Evolutionary conservation across 2,329 filamentous ascomycete species (phyloP).

Genomic region (Lasiodiplodia gonubiensis): DNA sequence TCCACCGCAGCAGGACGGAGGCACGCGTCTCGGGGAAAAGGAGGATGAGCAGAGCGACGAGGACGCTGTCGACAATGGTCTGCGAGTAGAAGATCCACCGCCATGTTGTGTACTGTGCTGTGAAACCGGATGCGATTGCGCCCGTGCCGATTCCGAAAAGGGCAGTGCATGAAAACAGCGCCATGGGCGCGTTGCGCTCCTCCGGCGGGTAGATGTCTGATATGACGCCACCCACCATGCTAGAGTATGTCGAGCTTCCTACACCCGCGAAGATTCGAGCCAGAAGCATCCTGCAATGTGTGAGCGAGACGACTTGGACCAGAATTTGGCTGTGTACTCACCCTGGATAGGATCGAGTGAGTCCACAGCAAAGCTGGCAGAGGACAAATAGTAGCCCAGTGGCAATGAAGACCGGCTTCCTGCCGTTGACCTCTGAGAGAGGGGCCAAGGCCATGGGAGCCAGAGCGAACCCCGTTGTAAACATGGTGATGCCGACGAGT

Average conservation of each 20-base stretch:
- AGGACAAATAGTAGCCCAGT: slow-evolving; percentile 76
- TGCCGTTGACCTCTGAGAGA: slow-evolving; percentile 84
- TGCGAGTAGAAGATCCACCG: slow-evolving; percentile 92
- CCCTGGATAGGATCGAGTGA: slow-evolving; percentile 71
- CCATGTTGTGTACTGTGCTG: slow-evolving; percentile 72
- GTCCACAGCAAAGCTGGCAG: slow-evolving; percentile 74
- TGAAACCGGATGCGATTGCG: slow-evolving; percentile 72
- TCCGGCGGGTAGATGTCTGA: slow-evolving; percentile 81
- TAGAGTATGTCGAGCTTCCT: slow-evolving; percentile 78
- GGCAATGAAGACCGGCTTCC: slow-evolving; percentile 78
- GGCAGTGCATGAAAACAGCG: slow-evolving; percentile 79
- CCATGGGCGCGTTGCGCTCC: slow-evolving; percentile 86
- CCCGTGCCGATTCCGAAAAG: slow-evolving; percentile 80
- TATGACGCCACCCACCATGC: slow-evolving; percentile 90
- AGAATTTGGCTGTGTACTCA: neutral
- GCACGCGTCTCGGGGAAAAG: slow-evolving; percentile 84
- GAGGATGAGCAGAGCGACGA: slow-evolving; percentile 68
- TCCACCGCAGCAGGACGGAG: slow-evolving; percentile 76
- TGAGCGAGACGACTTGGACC: neutral
- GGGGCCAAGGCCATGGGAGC: slow-evolving; percentile 89
- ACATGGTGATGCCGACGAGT: slow-evolving; percentile 78
- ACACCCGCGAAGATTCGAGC: slow-evolving; percentile 77
- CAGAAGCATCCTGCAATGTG: slow-evolving; percentile 65
- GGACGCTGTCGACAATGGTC: slow-evolving; percentile 68
- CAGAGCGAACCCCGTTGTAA: slow-evolving; percentile 78